Evolutionary conservation across 306 rosid species (phyloP).

Genomic region (Vachellia pachyceras): DNA sequence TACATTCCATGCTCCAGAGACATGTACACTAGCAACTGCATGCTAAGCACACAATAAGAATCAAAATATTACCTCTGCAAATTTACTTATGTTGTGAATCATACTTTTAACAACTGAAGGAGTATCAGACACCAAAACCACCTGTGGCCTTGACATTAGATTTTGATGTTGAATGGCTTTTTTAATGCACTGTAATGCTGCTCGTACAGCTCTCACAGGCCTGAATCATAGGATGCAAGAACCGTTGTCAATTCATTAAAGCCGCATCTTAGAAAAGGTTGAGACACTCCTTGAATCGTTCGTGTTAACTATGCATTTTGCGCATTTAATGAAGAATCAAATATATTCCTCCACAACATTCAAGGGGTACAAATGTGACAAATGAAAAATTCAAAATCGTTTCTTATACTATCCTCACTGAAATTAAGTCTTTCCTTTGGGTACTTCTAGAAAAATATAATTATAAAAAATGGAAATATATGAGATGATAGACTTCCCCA

Average conservation of each 20-base stretch:
- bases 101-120: slow-evolving; percentile 73
- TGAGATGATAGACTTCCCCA: slow-evolving; percentile 2
- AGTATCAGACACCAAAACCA: slow-evolving; percentile 86
- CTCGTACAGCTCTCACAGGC: slow-evolving; percentile 76
- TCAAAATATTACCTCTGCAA: slow-evolving; percentile 77
- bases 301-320: not conserved
- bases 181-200: slow-evolving; percentile 72
- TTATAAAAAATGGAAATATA: not conserved
- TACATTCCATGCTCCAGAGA: slow-evolving; percentile 7
- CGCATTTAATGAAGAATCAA: not conserved
- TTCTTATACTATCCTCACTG: not conserved
- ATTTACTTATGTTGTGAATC: slow-evolving; percentile 59
- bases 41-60: slow-evolving; percentile 19
- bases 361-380: not conserved
- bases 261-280: slow-evolving; percentile 9
- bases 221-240: slow-evolving; percentile 55
- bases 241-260: slow-evolving; percentile 32
- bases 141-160: slow-evolving; percentile 60
- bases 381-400: not conserved
- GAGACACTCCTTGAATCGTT: not conserved
- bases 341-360: not conserved
- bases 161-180: slow-evolving; percentile 56
- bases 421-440: not conserved
- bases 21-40: not conserved
- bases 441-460: not conserved